Conservation (phyloP, 2,329 filamentous ascomycete species). For the Aspergillus proliferans region DNA sequence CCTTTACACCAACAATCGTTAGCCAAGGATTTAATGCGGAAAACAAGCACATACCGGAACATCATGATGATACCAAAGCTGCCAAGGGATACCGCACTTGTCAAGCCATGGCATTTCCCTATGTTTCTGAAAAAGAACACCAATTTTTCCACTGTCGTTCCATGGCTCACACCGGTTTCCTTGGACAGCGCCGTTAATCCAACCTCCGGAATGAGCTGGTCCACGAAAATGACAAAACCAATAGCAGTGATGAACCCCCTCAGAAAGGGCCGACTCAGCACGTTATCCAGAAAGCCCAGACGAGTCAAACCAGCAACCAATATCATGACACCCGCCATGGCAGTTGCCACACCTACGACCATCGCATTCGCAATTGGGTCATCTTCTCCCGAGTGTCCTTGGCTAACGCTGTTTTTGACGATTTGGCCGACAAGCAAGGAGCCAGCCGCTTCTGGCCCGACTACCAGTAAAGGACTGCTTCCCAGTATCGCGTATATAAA, state of each 20-base stretch:
- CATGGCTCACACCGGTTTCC: constrained; percentile 61
- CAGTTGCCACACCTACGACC: constrained; percentile 81
- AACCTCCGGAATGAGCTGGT: constrained; percentile 86
- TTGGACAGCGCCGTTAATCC: constrained; percentile 65
- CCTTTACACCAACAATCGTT: constrained; percentile 38
- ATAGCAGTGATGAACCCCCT: constrained; percentile 96
- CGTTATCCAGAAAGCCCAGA: constrained; percentile 88
- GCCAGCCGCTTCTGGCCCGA: constrained; percentile 90
- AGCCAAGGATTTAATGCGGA: background rate
- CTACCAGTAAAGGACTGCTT: constrained; percentile 86
- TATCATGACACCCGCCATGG: constrained; percentile 80
- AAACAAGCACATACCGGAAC: constrained; percentile 56
- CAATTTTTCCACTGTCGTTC: constrained; percentile 80
- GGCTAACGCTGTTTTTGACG: constrained; percentile 68
- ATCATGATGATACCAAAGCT: constrained; percentile 87
- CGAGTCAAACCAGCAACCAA: constrained; percentile 79
- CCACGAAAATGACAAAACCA: constrained; percentile 90
- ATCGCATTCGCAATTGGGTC: constrained; percentile 68
- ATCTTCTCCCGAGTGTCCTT: constrained; percentile 58
- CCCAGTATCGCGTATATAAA: constrained; percentile 86
- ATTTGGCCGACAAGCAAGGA: constrained; percentile 85
- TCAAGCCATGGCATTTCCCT: constrained; percentile 63
- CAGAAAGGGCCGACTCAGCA: constrained; percentile 85
- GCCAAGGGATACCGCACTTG: constrained; percentile 66
- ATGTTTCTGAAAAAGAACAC: constrained; percentile 68